Evolutionary conservation across 257 asterid genomes (phyloP).

Genomic region (Sherardia arvensis): DNA sequence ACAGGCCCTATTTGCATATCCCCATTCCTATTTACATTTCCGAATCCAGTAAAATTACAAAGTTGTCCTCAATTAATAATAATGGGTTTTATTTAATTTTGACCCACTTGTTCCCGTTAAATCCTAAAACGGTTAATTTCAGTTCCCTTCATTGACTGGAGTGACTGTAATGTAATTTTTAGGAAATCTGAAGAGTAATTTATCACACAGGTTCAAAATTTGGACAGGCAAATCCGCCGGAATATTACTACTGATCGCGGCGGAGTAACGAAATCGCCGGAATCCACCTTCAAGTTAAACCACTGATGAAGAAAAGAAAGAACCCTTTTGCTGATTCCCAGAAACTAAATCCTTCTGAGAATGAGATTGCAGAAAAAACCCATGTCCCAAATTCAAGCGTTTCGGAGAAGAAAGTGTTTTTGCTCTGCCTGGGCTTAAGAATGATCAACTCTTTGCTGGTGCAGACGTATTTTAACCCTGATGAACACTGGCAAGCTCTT

Average conservation of each 20-base stretch:
- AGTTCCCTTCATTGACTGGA: too few species aligned
- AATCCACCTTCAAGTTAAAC: not conserved
- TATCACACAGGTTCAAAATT: too few species aligned
- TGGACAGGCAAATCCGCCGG: not conserved
- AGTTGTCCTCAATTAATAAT: too few species aligned
- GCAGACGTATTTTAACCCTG: constrained; percentile 93
- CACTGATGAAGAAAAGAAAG: constrained; percentile 36
- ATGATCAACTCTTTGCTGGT: constrained; percentile 54
- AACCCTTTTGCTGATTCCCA: constrained; percentile 4
- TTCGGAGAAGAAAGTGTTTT: constrained; percentile 27
- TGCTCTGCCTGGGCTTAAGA: constrained; percentile 34
- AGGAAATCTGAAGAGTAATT: not conserved
- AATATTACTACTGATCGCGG: not conserved
- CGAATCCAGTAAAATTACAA: too few species aligned
- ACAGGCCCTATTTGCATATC: too few species aligned
- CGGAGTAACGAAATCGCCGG: not conserved
- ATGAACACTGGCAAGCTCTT: constrained; percentile 98
- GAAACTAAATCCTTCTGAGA: not conserved
- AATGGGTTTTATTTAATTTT: too few species aligned
- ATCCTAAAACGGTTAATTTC: too few species aligned
- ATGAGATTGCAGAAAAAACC: constrained; percentile 3
- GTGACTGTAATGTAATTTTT: not conserved
- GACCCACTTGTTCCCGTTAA: too few species aligned
- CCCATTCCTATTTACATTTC: too few species aligned
- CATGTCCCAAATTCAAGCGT: constrained; percentile 8